These are phyloP conservation scores for Bryoglossum gracile DNA, from an alignment of 495 filamentous ascomycete genomes.

Conservation along the genomic window DNA sequence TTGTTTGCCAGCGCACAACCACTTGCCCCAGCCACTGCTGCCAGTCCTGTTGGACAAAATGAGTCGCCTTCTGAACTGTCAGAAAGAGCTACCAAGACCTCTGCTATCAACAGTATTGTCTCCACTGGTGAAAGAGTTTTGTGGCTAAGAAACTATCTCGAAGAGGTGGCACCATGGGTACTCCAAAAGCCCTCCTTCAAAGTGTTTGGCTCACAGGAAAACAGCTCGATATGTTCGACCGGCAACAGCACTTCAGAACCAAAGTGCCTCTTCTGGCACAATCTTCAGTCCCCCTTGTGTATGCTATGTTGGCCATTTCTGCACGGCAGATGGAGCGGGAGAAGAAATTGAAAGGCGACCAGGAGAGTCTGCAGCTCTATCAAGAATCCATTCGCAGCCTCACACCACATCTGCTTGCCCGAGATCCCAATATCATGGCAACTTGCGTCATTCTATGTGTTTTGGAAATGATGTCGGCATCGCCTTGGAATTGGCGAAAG, in stretches of 20 bases:
- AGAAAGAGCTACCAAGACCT: neutral
- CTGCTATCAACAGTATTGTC: constrained; percentile 6
- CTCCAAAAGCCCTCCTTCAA: neutral
- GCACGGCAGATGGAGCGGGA: constrained; percentile 39
- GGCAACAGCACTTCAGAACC: constrained; percentile 35
- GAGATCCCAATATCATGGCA: constrained; percentile 35
- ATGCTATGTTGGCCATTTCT: constrained; percentile 38
- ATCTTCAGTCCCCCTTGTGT: constrained; percentile 32
- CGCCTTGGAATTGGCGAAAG: constrained; percentile 38
- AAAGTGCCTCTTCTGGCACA: constrained; percentile 36
- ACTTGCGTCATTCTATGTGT: constrained; percentile 37
- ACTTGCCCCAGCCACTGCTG: constrained; percentile 11
- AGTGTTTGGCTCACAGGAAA: neutral
- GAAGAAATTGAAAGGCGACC: constrained; percentile 31
- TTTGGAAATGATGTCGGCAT: constrained; percentile 44
- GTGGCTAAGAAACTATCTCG: constrained; percentile 38
- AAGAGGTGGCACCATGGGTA: constrained; percentile 37
- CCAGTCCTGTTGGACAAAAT: constrained; percentile 1
- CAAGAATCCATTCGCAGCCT: constrained; percentile 38
- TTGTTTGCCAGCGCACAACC: constrained; percentile 21
- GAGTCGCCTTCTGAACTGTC: neutral
- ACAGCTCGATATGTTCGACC: constrained; percentile 42
- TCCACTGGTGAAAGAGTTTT: constrained; percentile 16
- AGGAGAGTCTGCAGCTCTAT: constrained; percentile 37
- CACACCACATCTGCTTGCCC: constrained; percentile 32